Evolutionary conservation across 2,329 filamentous ascomycete genomes (phyloP), one percentile per base, ranked within the genome.

Genomic region (Calonectria montana): DNA sequence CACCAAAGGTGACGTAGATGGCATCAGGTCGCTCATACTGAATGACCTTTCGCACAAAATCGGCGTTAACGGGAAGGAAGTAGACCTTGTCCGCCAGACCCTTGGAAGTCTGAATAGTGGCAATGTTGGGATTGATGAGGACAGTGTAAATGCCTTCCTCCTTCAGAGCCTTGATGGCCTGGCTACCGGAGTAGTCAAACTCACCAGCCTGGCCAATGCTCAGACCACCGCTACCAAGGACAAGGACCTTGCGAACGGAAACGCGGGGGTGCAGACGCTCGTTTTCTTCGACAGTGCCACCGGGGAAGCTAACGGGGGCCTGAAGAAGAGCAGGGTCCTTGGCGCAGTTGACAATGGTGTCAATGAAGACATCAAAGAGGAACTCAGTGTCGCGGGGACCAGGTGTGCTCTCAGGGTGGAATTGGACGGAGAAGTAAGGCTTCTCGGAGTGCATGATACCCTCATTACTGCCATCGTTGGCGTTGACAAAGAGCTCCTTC

Each of bases 351-450:
- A 90, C 87, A 76, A 98, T 94, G 23, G 95, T 94, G 85, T 93
- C 87, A 81, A 99, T 94, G 87, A 99, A 99, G 74, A 98, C 95
- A 83, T 99, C 96, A 76, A 99, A 99, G 29, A 99, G 89, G 82
- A 94, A 98, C 83, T 99, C 97, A 31, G 97, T 99, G 82, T 99
- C 97, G 41, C 95, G 91, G 64, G 97, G 97, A 70, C 97, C 97
- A 3, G 97, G 97, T 1, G 95, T 97, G 87, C 96, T 98, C 85
- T 99, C 97, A 0, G 97, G 97, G 82, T 99, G 97, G 87, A 99
- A 99, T 83, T 99, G 97, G n/a, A 98, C 97, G 88, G 95, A 98
- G 89, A 99, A 99, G 87, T 96, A 97, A 64, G 97, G 97, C 80
- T 92, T 94, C 83, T 87, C 90, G 61, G 90, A 87, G 83, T 98